Conservation (phyloP, 2,329 filamentous ascomycete genomes). For the Cladobotryum mycophilum region DNA sequence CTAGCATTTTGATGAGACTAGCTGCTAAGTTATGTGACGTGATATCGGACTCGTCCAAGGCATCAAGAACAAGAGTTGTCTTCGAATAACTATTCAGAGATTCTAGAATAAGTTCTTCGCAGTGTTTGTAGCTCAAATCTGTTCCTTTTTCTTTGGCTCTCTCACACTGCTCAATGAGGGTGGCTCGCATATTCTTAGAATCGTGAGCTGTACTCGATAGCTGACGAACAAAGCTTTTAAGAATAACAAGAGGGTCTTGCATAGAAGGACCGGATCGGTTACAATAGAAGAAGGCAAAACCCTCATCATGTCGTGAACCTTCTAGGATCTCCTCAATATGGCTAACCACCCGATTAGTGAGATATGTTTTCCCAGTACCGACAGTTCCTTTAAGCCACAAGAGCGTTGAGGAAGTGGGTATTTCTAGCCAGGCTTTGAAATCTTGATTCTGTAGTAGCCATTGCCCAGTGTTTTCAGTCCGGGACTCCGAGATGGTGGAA, state of each 20-base stretch:
- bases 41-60: constrained; percentile 14
- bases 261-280: constrained; percentile 10
- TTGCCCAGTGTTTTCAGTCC: not conserved
- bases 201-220: constrained; percentile 3
- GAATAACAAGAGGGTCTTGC: constrained; percentile 8
- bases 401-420: not conserved
- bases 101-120: constrained; percentile 7
- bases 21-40: constrained; percentile 7
- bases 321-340: not conserved
- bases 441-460: not conserved
- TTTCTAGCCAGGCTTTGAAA: constrained; percentile 1
- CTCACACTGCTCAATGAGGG: not conserved
- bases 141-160: constrained; percentile 1
- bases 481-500: not conserved
- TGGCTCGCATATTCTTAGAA: not conserved
- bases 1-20: constrained; percentile 4
- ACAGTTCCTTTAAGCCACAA: constrained; percentile 6
- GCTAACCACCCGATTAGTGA: not conserved
- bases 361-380: constrained; percentile 7
- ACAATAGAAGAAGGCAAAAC: constrained; percentile 16
- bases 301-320: constrained; percentile 3
- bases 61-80: constrained; percentile 13
- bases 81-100: constrained; percentile 5
- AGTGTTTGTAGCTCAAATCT: constrained; percentile 7
- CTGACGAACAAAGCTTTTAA: constrained; percentile 15